Evolutionary conservation across 1,284 basidiomycete species (phyloP), one percentile per base, ranked within the genome.

Genomic region (Wolfiporia cocos): DNA sequence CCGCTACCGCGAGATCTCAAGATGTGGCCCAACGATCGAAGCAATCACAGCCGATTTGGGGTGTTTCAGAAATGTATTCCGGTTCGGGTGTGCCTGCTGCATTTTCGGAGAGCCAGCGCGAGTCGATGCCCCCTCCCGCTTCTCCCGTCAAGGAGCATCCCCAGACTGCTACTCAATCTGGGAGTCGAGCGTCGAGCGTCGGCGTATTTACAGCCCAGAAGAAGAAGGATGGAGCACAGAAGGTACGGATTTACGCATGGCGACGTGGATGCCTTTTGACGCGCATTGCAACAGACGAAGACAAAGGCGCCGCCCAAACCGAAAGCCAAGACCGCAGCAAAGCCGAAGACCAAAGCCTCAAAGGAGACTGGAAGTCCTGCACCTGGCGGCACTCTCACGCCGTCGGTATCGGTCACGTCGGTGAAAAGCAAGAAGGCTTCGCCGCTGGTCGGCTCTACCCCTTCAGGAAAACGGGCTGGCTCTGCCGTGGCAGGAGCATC

Each of bases 101-200:
- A 38, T 42, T n/a, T 32, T 58, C 18, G n/a, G 15, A n/a, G n/a
- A 12, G 10, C 39, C 29, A 81, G 34, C 67, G 71, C 18, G 71
- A 63, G 3, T 79, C 78, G 2, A 79, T 79, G 73, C 78, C 76
- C 12, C 78, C 78, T 23, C 74, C 76, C 17, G 60, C 65, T 3
- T 65, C 59, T 29, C 41, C 49, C 11, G 20, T 30, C 34, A n/a
- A 37, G 43, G 10, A 50, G 34, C 30, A 12, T 31, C 10, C 28
- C 26, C n/a, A 28, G 29, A 26, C 29, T n/a, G 41, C 44, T n/a
- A 42, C 34, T 1, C 29, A 28, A 28, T n/a, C n/a, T n/a, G 42
- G 20, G 54, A 50, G 44, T 32, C n/a, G 6, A 47, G 50, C 22
- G 54, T 53, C 30, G 43, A 47, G 34, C 34, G 47, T 4, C 44